A percentile compares a stretch with the other conserved stretches of the same genome.
phyloP scores from a whole-genome alignment of 805 yeast genomes.

The Yamadazyma laniorum region DNA sequence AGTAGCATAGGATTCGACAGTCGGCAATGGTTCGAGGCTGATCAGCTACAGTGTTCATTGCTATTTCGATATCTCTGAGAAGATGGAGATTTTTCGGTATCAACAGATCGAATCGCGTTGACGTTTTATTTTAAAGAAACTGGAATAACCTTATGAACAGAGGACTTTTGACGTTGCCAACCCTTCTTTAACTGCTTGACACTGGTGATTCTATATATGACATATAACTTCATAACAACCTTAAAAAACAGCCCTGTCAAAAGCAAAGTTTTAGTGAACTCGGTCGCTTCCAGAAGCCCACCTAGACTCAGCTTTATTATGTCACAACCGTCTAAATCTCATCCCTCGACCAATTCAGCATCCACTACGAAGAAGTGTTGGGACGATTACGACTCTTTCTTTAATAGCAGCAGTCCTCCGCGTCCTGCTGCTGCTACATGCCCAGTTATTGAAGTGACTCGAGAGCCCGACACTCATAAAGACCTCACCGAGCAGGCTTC shows the following conservation, averaged over 20 bases:
- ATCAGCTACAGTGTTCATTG: background rate
- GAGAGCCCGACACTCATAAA: background rate
- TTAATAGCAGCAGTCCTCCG: background rate
- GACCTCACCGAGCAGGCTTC: background rate
- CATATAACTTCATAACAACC: background rate
- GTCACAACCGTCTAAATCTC: background rate
- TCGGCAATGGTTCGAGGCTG: conserved; percentile 5
- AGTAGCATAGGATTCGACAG: conserved; percentile 1
- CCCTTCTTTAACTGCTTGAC: too few relatives aligned
- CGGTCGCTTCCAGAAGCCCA: background rate
- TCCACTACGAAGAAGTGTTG: background rate
- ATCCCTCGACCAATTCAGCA: background rate
- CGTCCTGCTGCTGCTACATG: too few relatives aligned
- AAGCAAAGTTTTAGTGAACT: background rate
- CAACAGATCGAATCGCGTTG: too few relatives aligned
- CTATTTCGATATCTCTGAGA: too few relatives aligned
- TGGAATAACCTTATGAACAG: too few relatives aligned
- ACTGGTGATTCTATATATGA: too few relatives aligned
- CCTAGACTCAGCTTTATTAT: background rate
- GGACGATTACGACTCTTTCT: conserved; percentile 1
- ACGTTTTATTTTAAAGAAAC: too few relatives aligned
- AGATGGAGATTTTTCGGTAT: too few relatives aligned
- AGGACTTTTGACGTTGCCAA: too few relatives aligned
- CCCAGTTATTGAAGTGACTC: background rate
- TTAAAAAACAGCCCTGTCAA: conserved; percentile 2